Evolutionary conservation across 345 rosid genomes (phyloP).

Genomic region (Salix caprea): DNA sequence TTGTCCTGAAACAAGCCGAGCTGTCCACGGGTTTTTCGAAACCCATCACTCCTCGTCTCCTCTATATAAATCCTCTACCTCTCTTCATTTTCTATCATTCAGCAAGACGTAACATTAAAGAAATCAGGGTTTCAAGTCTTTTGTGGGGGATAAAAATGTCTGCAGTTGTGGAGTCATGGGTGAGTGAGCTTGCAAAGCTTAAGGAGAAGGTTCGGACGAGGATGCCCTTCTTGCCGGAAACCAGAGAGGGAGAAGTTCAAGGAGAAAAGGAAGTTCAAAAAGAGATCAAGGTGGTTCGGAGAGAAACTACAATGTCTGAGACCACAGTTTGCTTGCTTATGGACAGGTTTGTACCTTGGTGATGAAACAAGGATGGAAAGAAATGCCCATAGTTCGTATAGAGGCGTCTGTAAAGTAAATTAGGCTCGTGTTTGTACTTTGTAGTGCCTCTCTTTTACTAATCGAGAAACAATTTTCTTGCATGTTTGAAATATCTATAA

Average conservation of each 20-base stretch:
- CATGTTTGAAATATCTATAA: neutral
- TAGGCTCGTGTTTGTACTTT: neutral
- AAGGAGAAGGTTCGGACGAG: constrained; percentile 38
- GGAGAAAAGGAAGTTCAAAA: constrained; percentile 18
- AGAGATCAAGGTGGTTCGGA: constrained; percentile 20
- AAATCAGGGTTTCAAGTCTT: neutral
- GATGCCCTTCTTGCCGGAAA: constrained; percentile 30
- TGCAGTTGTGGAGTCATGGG: constrained; percentile 46
- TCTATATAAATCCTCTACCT: neutral
- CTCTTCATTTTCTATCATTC: neutral
- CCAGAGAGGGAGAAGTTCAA: constrained; percentile 6
- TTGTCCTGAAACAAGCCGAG: neutral
- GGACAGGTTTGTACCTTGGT: constrained; percentile 80
- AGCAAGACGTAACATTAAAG: neutral
- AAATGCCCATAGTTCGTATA: neutral
- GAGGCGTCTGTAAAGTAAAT: neutral
- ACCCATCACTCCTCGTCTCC: neutral
- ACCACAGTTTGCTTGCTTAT: constrained; percentile 62
- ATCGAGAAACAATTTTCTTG: neutral
- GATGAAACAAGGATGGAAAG: constrained; percentile 2
- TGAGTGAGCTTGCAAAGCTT: constrained; percentile 53
- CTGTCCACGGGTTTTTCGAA: neutral
- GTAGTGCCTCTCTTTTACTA: neutral
- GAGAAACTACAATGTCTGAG: constrained; percentile 50
- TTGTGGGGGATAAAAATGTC: constrained; percentile 26